A percentile compares a stretch with the other conserved stretches of the same genome.
Evolutionary conservation across 768 basidiomycete species (phyloP).

Genomic region (Boletus rubescentipes): DNA sequence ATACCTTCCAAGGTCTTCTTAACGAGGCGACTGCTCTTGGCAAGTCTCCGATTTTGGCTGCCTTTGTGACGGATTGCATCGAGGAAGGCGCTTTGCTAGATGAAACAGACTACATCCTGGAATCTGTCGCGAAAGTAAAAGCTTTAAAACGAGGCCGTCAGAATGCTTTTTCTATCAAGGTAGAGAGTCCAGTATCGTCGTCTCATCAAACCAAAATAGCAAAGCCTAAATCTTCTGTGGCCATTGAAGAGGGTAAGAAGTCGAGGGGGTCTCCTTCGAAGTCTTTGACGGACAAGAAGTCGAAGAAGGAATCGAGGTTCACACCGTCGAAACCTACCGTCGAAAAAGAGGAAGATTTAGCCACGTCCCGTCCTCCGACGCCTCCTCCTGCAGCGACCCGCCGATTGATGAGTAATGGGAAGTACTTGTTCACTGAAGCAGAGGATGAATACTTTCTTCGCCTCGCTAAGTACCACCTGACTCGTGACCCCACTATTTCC

Average conservation of each 20-base stretch:
- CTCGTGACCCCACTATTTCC: conserved; percentile 47
- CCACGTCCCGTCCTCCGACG: conserved; percentile 38
- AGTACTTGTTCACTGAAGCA: conserved; percentile 46
- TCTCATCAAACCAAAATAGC: not conserved
- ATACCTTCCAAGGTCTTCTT: conserved; percentile 50
- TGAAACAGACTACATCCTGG: conserved; percentile 44
- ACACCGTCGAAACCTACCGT: not conserved
- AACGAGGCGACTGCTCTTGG: conserved; percentile 32
- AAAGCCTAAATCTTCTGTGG: conserved; percentile 8
- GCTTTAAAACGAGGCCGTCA: conserved; percentile 26
- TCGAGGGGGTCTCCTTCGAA: conserved; percentile 9
- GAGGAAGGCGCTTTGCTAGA: conserved; percentile 44
- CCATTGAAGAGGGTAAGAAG: conserved; percentile 1
- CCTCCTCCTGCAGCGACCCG: conserved; percentile 43
- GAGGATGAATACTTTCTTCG: conserved; percentile 49
- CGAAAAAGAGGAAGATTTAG: conserved; percentile 1
- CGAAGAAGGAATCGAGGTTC: conserved; percentile 2
- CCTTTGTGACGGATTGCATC: conserved; percentile 56
- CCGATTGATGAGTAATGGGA: conserved; percentile 25
- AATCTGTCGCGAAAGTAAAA: conserved; percentile 24
- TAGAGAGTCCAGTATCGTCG: conserved; percentile 9
- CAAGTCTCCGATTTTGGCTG: conserved; percentile 49
- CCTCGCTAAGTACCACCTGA: conserved; percentile 47
- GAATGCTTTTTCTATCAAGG: conserved; percentile 11
- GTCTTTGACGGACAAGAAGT: conserved; percentile 1